Conservation (phyloP, 1,139 yeast genomes). For the Lipomyces yarrowii region DNA sequence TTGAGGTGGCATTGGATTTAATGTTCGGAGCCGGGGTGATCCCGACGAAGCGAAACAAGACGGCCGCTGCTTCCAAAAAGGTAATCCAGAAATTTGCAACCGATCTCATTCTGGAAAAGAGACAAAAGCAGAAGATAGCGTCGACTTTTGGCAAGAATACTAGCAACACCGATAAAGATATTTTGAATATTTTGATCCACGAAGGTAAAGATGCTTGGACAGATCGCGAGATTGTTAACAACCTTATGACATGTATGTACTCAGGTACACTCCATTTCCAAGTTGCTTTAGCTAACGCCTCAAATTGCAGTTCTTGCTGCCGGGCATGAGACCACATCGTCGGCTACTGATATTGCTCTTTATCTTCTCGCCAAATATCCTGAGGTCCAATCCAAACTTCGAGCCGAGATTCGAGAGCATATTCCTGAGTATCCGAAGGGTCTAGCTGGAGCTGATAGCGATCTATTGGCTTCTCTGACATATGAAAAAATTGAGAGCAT, state of each 20-base stretch:
- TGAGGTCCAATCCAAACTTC: slow-evolving; percentile 25
- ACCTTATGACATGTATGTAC: slow-evolving; percentile 28
- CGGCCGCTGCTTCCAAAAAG: not conserved
- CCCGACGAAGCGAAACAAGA: slow-evolving; percentile 4
- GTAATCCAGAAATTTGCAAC: slow-evolving; percentile 9
- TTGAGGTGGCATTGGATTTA: not conserved
- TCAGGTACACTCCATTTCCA: not conserved
- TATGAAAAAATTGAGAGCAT: slow-evolving; percentile 27
- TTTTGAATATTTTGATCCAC: slow-evolving; percentile 25
- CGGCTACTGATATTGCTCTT: slow-evolving; percentile 26
- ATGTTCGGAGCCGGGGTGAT: slow-evolving; percentile 5
- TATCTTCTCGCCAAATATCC: slow-evolving; percentile 24
- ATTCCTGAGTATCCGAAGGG: slow-evolving; percentile 11
- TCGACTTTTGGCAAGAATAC: slow-evolving; percentile 16
- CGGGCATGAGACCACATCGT: slow-evolving; percentile 33
- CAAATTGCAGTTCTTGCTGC: slow-evolving; percentile 30
- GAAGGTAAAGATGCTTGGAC: slow-evolving; percentile 26
- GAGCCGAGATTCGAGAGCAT: slow-evolving; percentile 21
- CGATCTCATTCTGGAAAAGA: slow-evolving; percentile 18
- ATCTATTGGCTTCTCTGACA: slow-evolving; percentile 12
- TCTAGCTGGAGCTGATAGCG: not conserved
- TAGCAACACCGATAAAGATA: slow-evolving; percentile 17
- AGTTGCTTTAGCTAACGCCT: not conserved
- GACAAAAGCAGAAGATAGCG: slow-evolving; percentile 24
- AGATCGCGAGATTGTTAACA: slow-evolving; percentile 18